phyloP scores from a whole-genome alignment of 2,329 filamentous ascomycete species.

The Botrytis pseudocinerea region DNA sequence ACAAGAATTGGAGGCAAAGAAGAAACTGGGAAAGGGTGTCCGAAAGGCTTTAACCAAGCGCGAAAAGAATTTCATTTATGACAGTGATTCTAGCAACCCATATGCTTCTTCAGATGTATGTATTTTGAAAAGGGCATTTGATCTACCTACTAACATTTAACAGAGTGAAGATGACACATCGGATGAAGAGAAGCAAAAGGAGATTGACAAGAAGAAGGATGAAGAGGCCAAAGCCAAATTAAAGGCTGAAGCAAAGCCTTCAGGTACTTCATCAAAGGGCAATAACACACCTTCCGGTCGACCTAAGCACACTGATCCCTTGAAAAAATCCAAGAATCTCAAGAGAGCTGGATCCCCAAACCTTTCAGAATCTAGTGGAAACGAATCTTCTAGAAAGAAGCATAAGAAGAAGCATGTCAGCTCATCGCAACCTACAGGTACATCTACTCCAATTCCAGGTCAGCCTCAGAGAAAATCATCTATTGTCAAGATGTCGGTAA shows the following conservation, averaged over 20 bases:
- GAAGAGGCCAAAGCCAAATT: conserved; percentile 59
- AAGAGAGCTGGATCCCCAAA: conserved; percentile 87
- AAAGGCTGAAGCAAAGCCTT: conserved; percentile 50
- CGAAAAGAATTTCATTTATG: conserved; percentile 85
- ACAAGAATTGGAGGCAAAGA: conserved; percentile 67
- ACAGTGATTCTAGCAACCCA: conserved; percentile 65
- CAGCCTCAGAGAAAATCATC: conserved; percentile 38
- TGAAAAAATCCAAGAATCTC: conserved; percentile 55
- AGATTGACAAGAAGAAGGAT: conserved; percentile 62
- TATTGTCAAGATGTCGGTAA: conserved; percentile 36
- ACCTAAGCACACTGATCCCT: conserved; percentile 51
- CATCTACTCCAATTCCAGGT: conserved; percentile 54
- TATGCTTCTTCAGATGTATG: conserved; percentile 53
- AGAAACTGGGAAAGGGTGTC: conserved; percentile 72
- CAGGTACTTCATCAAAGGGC: conserved; percentile 66
- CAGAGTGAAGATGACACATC: conserved; percentile 54
- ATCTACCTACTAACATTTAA: conserved; percentile 33
- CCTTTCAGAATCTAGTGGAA: conserved; percentile 83
- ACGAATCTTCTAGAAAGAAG: conserved; percentile 83
- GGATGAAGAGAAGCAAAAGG: conserved; percentile 60
- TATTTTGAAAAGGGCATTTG: conserved; percentile 6
- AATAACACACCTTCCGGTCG: conserved; percentile 65
- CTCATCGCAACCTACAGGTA: conserved; percentile 53
- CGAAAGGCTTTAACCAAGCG: conserved; percentile 80
- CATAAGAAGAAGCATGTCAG: conserved; percentile 65